A percentile compares a stretch with the other conserved stretches of the same genome.
Evolutionary conservation across 148 eudicot genomes (phyloP).

Genomic region (Diospyros kaki): DNA sequence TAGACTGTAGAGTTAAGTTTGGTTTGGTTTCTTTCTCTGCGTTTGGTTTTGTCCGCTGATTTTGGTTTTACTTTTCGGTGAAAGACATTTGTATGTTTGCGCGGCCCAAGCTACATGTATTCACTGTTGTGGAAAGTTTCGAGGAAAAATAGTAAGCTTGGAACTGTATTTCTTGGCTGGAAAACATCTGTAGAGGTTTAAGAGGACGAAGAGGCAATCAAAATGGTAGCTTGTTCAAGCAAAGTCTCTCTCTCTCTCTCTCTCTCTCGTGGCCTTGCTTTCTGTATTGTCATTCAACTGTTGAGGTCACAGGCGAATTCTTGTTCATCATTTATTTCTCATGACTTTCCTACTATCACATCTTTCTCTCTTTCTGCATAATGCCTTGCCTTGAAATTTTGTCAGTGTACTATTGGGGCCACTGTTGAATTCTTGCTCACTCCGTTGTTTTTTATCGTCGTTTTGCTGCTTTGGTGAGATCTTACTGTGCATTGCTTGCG

Average conservation of each 20-base stretch:
- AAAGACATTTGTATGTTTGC: background rate
- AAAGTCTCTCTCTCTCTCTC: background rate
- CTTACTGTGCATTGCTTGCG: too few species aligned
- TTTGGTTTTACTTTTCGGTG: constrained; percentile 3
- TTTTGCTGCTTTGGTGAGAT: too few species aligned
- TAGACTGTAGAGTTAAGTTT: background rate
- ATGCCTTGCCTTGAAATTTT: background rate
- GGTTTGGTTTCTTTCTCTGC: constrained; percentile 14
- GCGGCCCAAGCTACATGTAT: background rate
- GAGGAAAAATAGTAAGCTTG: background rate
- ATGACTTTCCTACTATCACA: background rate
- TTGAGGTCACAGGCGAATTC: constrained; percentile 2
- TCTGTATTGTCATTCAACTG: background rate
- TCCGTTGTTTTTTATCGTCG: too few species aligned
- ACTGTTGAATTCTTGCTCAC: too few species aligned
- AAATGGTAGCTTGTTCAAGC: constrained; percentile 1
- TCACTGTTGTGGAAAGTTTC: constrained; percentile 6
- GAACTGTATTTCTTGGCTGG: background rate
- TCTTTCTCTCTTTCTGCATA: background rate
- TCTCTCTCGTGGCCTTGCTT: background rate
- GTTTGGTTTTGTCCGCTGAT: constrained; percentile 7
- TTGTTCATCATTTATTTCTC: background rate
- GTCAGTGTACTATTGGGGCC: too few species aligned
- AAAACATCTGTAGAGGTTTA: background rate
- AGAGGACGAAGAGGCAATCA: background rate